Conservation (phyloP, 805 yeast genomes). For the Cyberlindnera xishuangbannaensis region DNA sequence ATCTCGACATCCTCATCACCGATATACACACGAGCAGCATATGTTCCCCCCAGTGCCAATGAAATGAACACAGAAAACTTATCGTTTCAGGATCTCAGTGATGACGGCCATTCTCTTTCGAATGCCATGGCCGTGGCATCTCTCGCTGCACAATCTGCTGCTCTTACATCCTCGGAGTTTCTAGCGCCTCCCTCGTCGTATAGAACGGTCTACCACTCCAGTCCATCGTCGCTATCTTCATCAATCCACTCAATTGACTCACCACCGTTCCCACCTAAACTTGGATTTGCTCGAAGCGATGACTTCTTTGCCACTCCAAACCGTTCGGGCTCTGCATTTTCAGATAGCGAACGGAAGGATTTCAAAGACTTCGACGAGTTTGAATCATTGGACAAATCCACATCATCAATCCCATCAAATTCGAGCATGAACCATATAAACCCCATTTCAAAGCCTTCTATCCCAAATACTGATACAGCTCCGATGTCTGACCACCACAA, state of each 20-base stretch:
- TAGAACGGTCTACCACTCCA: slow-evolving; percentile 6
- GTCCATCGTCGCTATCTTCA: slow-evolving; percentile 15
- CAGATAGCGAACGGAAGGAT: slow-evolving; percentile 6
- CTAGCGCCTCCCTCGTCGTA: slow-evolving; percentile 9
- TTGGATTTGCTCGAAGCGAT: slow-evolving; percentile 4
- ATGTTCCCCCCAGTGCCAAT: too few species aligned
- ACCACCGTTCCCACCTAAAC: slow-evolving; percentile 15
- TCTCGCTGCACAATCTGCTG: slow-evolving; percentile 13
- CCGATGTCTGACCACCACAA: too few species aligned
- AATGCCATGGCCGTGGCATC: slow-evolving; percentile 1
- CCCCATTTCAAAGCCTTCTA: too few species aligned
- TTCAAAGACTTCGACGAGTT: slow-evolving; percentile 2
- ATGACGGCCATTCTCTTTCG: too few species aligned
- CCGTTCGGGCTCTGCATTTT: slow-evolving; percentile 3
- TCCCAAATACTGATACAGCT: too few species aligned
- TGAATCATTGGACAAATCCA: slow-evolving; percentile 7
- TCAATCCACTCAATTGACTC: slow-evolving; percentile 18
- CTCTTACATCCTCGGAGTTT: slow-evolving; percentile 7
- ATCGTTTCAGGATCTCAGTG: slow-evolving; percentile 8
- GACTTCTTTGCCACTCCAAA: slow-evolving; percentile 6
- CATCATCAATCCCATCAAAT: slow-evolving; percentile 4
- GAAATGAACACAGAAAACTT: slow-evolving; percentile 6
- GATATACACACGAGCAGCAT: slow-evolving; percentile 1
- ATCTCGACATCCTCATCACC: slow-evolving; percentile 2
- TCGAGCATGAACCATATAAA: too few species aligned